A percentile compares a stretch with the other conserved stretches of the same genome.
Evolutionary conservation across 2,329 filamentous ascomycete species (phyloP).

Genomic region (Monilinia vaccinii-corymbosi): DNA sequence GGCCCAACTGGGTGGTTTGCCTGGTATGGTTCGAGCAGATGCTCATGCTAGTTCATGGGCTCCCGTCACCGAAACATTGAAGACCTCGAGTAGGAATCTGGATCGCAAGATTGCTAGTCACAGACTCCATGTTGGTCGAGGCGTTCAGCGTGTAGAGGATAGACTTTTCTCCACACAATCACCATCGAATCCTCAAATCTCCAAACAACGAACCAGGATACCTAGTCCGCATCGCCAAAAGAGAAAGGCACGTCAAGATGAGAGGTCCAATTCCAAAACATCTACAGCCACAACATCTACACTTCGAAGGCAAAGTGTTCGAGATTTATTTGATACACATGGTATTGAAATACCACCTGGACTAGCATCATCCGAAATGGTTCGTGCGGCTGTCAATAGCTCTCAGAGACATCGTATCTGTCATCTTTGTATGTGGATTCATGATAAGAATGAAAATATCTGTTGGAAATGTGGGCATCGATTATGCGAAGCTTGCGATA

Average conservation of each 20-base stretch:
- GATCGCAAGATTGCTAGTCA: neutral
- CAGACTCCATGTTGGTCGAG: slow-evolving; percentile 3
- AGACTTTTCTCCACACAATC: neutral
- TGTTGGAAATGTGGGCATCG: slow-evolving; percentile 44
- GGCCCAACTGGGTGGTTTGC: neutral
- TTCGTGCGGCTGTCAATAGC: neutral
- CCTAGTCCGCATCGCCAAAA: slow-evolving; percentile 2
- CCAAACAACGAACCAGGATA: neutral
- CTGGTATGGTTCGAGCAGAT: slow-evolving; percentile 12
- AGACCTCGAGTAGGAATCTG: neutral
- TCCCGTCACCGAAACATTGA: neutral
- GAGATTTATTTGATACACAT: slow-evolving; percentile 40
- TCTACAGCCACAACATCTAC: slow-evolving; percentile 28
- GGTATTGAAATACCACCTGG: slow-evolving; percentile 38
- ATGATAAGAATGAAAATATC: slow-evolving; percentile 31
- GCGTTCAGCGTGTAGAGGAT: neutral
- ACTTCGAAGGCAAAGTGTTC: slow-evolving; percentile 35
- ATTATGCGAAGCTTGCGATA: slow-evolving; percentile 39
- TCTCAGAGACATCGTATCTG: slow-evolving; percentile 32
- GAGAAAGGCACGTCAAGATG: slow-evolving; percentile 8
- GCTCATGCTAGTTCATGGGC: slow-evolving; percentile 11
- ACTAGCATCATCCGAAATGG: slow-evolving; percentile 23
- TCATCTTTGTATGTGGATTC: slow-evolving; percentile 39
- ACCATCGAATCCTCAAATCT: neutral
- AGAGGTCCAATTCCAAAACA: slow-evolving; percentile 15